A percentile compares a stretch with the other conserved stretches of the same genome.
These are phyloP conservation scores for Schizochytrium sp. DNA, from an alignment of 108 stramenopile genomes.

Conservation along the genomic window DNA sequence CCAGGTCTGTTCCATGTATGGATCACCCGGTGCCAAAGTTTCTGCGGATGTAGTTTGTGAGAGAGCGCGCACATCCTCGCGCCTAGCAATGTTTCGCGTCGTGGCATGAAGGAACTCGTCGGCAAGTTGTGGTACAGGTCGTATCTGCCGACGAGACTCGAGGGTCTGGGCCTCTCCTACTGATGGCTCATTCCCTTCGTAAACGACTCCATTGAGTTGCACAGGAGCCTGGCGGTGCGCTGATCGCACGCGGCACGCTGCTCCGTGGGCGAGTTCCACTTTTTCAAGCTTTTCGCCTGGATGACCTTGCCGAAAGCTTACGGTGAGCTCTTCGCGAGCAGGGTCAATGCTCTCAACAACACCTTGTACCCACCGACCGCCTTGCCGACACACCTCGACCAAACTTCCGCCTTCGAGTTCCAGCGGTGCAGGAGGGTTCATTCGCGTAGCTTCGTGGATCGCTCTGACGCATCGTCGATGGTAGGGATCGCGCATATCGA, in stretches of 20 bases:
- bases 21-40: not conserved
- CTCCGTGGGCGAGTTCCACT: not conserved
- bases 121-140: not conserved
- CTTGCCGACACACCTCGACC: not conserved
- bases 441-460: not conserved
- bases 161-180: too few species aligned
- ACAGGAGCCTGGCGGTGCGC: not conserved
- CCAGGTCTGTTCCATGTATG: not conserved
- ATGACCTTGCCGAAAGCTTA: not conserved
- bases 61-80: too few species aligned
- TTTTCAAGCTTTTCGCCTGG: not conserved
- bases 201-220: not conserved
- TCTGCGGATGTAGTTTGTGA: too few species aligned
- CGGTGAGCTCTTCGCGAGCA: not conserved
- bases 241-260: not conserved
- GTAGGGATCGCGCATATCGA: not conserved
- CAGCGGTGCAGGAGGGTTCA: not conserved
- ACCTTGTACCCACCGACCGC: not conserved
- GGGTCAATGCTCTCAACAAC: not conserved
- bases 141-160: not conserved
- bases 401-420: not conserved
- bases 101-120: too few species aligned
- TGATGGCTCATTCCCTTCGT: not conserved
- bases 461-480: not conserved
- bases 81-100: too few species aligned